Evolutionary conservation across 1,284 basidiomycete genomes (phyloP).

Genomic region (Rhodotorula sp.): DNA sequence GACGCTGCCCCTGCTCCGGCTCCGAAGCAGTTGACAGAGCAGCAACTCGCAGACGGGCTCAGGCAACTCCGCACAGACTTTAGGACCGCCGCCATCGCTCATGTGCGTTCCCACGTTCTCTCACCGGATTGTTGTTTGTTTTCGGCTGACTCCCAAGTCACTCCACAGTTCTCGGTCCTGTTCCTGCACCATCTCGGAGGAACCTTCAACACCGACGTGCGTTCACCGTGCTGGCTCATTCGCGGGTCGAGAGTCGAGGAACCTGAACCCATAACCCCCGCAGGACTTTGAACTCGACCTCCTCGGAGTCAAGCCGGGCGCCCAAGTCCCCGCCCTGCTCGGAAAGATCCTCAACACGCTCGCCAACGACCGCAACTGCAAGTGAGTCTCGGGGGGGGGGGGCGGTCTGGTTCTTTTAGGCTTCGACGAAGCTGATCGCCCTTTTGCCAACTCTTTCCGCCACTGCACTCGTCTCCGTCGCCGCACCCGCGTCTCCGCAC

Average conservation of each 20-base stretch:
- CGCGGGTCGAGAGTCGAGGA: too few relatives aligned
- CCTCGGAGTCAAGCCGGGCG: conserved; percentile 11
- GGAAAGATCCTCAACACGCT: conserved; percentile 37
- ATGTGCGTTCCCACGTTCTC: not conserved
- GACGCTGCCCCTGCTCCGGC: not conserved
- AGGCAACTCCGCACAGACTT: conserved; percentile 7
- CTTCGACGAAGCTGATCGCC: not conserved
- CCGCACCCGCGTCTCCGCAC: not conserved
- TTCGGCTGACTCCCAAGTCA: too few relatives aligned
- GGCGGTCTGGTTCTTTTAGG: too few relatives aligned
- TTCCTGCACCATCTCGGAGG: conserved; percentile 11
- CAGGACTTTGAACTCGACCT: conserved; percentile 20
- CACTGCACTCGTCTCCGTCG: not conserved
- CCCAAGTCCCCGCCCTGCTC: conserved; percentile 24
- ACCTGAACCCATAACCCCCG: too few relatives aligned
- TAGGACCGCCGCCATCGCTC: conserved; percentile 10
- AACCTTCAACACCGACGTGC: conserved; percentile 5
- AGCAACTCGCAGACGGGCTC: conserved; percentile 3
- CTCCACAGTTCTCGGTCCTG: conserved; percentile 5
- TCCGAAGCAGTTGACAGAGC: not conserved
- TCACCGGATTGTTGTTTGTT: too few relatives aligned
- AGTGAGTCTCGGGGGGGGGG: too few relatives aligned
- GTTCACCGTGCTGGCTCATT: not conserved
- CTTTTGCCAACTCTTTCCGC: not conserved
- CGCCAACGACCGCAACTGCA: conserved; percentile 39